phyloP scores from a whole-genome alignment of 2,329 filamentous ascomycete genomes.

The Diaporthe citriasiana region DNA sequence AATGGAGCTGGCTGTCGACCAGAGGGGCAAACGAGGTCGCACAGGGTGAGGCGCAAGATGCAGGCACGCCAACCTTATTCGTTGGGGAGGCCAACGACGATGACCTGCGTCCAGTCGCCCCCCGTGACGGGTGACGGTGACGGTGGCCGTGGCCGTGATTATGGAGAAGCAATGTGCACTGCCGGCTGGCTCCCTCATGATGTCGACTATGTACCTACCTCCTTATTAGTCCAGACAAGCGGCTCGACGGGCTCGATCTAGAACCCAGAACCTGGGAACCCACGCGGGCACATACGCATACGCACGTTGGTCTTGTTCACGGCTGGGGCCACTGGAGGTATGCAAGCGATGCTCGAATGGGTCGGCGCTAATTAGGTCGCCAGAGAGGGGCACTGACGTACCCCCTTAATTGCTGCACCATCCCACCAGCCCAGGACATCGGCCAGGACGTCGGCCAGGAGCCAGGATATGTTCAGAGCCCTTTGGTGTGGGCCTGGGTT shows the following conservation, averaged over 20 bases:
- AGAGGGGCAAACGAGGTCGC: background rate
- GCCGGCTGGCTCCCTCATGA: constrained; percentile 25
- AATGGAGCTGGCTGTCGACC: background rate
- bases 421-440: constrained; percentile 5
- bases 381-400: constrained; percentile 33
- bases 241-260: constrained; percentile 14
- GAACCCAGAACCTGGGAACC: constrained; percentile 4
- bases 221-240: background rate
- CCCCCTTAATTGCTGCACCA: constrained; percentile 33
- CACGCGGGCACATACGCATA: background rate
- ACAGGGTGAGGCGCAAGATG: constrained; percentile 14
- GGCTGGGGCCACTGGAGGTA: background rate
- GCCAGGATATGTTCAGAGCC: constrained; percentile 5
- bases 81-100: constrained; percentile 16
- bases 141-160: too few relatives aligned
- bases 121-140: background rate
- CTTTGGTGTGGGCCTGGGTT: constrained; percentile 1
- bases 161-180: constrained; percentile 9
- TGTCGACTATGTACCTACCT: background rate
- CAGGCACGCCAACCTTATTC: constrained; percentile 18
- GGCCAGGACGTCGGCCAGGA: background rate
- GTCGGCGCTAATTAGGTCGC: constrained; percentile 18
- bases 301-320: background rate
- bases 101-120: background rate
- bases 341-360: constrained; percentile 3